A percentile compares a stretch with the other conserved stretches of the same genome.
These are phyloP conservation scores for Apiotrichum montevideense DNA, from an alignment of 1,284 basidiomycete genomes.

Conservation along the genomic window DNA sequence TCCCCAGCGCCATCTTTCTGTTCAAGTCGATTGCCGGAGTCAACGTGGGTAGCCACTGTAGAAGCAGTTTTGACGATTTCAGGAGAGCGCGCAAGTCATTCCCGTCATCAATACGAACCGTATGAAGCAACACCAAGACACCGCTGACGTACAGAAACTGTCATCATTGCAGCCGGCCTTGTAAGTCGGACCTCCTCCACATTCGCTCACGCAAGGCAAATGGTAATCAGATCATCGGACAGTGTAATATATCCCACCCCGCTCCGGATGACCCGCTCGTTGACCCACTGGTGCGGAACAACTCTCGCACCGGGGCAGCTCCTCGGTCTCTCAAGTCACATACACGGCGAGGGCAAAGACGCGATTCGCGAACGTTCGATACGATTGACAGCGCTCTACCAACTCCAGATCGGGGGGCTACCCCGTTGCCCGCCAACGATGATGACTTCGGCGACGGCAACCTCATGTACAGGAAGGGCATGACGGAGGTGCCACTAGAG, in stretches of 20 bases:
- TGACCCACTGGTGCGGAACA: neutral
- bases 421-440: conserved; percentile 1
- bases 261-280: conserved; percentile 6
- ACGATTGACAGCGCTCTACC: conserved; percentile 27
- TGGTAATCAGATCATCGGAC: conserved; percentile 74
- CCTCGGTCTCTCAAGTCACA: neutral
- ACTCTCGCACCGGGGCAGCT: neutral
- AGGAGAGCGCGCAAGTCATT: conserved; percentile 51
- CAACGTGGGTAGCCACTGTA: conserved; percentile 23
- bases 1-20: conserved; percentile 90
- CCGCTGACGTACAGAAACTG: conserved; percentile 51
- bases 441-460: conserved; percentile 34
- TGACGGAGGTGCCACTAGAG: conserved; percentile 56
- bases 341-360: conserved; percentile 14
- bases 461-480: conserved; percentile 42
- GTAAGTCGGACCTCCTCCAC: conserved; percentile 51
- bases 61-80: conserved; percentile 1
- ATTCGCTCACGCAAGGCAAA: conserved; percentile 55
- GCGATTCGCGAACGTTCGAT: conserved; percentile 44
- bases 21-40: conserved; percentile 84
- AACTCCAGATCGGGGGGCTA: conserved; percentile 10
- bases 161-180: conserved; percentile 93
- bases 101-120: conserved; percentile 93
- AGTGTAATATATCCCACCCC: conserved; percentile 96
- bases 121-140: conserved; percentile 8